Base-by-base conservation (phyloP, 2,329 filamentous ascomycete species). In the Neonectria faginata region DNA sequence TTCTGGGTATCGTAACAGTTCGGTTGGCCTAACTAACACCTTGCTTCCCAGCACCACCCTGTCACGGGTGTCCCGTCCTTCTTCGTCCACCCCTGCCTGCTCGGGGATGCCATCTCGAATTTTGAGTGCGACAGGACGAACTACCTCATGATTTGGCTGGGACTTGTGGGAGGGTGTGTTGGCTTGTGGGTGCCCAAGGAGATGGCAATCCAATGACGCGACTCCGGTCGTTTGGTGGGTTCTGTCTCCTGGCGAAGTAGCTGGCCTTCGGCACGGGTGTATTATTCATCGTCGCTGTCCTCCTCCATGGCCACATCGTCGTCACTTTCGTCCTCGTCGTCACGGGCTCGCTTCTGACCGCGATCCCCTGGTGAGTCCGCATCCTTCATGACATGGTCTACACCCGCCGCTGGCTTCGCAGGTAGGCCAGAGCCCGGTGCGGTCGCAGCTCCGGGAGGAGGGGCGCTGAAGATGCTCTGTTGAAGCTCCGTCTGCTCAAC, bases 1-100 rank as follows among this genome's bases (percentile, higher is more conserved):
- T 68, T 67, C 67, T 68, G 71, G 70, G 71, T 72, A 74, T 73
- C 70, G 70, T 74, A 67, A 70, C 71, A 69, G 67, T 67, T 67
- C 71, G 72, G 65, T 72, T 73, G 75, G 74, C 76, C 73, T 72
- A 70, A 81, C 80, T 82, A 81, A 84, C 73, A 67, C 52, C 60
- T 74, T 73, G 62, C 62, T 60, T 69, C 73, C 76, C 80, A 95
- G 89, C 90, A 97, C 79, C 94, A 98, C 84, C 95, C 96, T 57
- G 79, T 92, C 64, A 92, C 89, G 62, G 91, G 91, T 57, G 79
- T 90, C 63, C 93, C 94, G 44, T 88, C 89, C 54, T 97, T 95
- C 79, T 97, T 97, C 79, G 86, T 98, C 72, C 96, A 99, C 81
- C 95, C 96, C 25, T 98, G 96, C 80, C 88, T 92, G 77, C 92